Evolutionary conservation across 225 moss, liverwort and hornwort species (phyloP).

Genomic region (Marchantia paleacea): DNA sequence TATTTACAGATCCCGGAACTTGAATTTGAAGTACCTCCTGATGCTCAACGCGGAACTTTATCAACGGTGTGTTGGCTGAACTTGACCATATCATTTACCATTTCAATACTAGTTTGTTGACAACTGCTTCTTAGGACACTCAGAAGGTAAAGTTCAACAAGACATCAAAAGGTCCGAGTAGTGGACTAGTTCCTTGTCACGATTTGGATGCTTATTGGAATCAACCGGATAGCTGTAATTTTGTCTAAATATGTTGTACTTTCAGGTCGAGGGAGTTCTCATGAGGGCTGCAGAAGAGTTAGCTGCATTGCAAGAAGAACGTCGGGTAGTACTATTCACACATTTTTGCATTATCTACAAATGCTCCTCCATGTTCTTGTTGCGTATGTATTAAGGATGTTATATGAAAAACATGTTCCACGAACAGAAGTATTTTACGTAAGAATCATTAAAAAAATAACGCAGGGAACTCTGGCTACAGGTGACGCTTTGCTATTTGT

Average conservation of each 20-base stretch:
- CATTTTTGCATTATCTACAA: too few relatives aligned
- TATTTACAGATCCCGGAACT: constrained; percentile 68
- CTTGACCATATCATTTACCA: not conserved
- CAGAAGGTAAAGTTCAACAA: not conserved
- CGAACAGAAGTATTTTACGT: too few relatives aligned
- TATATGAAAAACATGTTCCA: too few relatives aligned
- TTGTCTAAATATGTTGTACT: not conserved
- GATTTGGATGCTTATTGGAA: not conserved
- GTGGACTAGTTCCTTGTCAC: not conserved
- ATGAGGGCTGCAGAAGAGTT: constrained; percentile 62
- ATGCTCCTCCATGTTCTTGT: too few relatives aligned
- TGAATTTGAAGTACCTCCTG: constrained; percentile 71
- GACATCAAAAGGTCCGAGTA: not conserved
- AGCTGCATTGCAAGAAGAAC: constrained; percentile 70
- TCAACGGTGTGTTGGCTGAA: constrained; percentile 60
- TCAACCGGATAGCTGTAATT: not conserved
- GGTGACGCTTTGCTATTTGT: not conserved
- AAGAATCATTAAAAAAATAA: too few relatives aligned
- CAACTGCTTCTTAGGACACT: too few relatives aligned
- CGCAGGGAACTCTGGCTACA: too few relatives aligned
- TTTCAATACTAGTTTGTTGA: too few relatives aligned
- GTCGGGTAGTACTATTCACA: constrained; percentile 39
- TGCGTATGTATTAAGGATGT: too few relatives aligned
- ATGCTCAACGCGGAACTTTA: constrained; percentile 73
- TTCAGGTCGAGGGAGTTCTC: constrained; percentile 77